Evolutionary conservation across 306 rosid species (phyloP), one percentile per base, ranked within the genome.

Genomic region (Trifolium repens): DNA sequence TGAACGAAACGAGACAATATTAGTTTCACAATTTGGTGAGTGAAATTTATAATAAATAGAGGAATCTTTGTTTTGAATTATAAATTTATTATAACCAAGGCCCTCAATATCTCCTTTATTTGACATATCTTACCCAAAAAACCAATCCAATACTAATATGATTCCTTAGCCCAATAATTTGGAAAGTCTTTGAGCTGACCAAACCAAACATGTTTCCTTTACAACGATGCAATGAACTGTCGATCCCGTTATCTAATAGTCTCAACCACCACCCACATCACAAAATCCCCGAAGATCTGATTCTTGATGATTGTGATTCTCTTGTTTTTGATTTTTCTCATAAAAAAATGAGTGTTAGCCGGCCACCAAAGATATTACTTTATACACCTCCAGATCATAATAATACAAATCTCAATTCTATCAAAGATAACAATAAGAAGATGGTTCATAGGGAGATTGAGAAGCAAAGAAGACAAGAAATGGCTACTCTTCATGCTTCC

Each of bases 391-490:
- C 10, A 50, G 24, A 7, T 7, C 7, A 9, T 54, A 1, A 17
- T 35, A 14, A 5, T 9, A 14, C 39, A 7, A 60, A 11, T 30
- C 50, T 42, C n/a, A 76, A 69, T 26, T 12, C 39, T 26, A 58
- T 24, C 35, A 12, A 58, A 26, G 84, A 81, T 0, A 74, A 68
- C 66, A 86, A 81, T 61, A 86, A 83, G 73, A 86, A 80, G 70
- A 81, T 78, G 81, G 81, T 78, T 78, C 96, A 88, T 34, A 87
- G 90, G 35, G 93, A 91, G 4, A 79, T 74, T 58, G 96, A 91
- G 78, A 88, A 84, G 62, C 84, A 82, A 82, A 87, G 96, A 66
- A 87, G 96, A 84, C 89, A 85, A 80, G 89, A 88, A 79, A 91
- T 91, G 96, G 77, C 90, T 32, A 71, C 84, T 49, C 89, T 87